These are phyloP conservation scores for Magnolia sinica DNA, from an alignment of 164 flowering plant species.

Conservation along the genomic window DNA sequence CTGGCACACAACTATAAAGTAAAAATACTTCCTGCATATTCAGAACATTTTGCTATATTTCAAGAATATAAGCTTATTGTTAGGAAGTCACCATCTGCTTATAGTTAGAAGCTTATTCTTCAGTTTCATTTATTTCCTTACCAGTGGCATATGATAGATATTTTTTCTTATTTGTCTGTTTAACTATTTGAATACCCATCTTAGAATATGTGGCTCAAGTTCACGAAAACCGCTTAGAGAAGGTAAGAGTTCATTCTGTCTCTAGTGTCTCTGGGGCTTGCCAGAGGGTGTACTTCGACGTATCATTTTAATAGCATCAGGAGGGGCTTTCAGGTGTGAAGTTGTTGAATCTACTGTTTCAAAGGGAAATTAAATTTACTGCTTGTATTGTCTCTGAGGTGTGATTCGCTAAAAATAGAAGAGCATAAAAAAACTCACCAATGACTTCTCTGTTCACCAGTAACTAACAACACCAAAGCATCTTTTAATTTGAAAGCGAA, in stretches of 20 bases:
- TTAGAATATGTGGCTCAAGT: neutral
- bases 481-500: no score
- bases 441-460: no score
- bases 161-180: neutral
- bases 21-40: constrained; percentile 97
- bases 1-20: constrained; percentile 90
- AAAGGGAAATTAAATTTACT: no score
- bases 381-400: no score
- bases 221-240: neutral
- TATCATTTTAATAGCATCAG: constrained; percentile 90
- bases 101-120: no score
- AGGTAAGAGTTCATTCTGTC: constrained; percentile 19
- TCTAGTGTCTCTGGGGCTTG: constrained; percentile 96
- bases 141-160: no score
- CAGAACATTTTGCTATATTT: constrained; percentile 98
- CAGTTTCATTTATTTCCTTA: no score
- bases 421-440: no score
- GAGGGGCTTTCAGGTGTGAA: constrained; percentile 91
- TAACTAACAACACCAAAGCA: no score
- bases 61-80: constrained; percentile 47
- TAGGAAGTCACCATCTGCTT: no score
- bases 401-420: no score
- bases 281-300: constrained; percentile 92
- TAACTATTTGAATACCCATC: neutral
- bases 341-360: neutral